Evolutionary conservation across 1,284 basidiomycete genomes (phyloP).

Genomic region (Rhodotorula sp.): DNA sequence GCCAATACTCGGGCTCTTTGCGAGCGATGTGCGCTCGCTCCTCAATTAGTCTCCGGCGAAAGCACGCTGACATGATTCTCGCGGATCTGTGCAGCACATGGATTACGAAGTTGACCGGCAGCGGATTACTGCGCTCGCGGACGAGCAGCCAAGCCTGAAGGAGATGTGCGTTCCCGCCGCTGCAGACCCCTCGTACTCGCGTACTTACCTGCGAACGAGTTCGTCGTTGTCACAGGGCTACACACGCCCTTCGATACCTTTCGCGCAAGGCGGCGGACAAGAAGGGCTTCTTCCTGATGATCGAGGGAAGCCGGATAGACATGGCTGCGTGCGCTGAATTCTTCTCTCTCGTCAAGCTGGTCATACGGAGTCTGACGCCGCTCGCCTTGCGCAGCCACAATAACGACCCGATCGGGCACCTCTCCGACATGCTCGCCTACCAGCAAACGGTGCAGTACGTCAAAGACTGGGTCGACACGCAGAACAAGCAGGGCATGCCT

Average conservation of each 20-base stretch:
- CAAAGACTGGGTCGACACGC: slow-evolving; percentile 45
- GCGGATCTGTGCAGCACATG: slow-evolving; percentile 39
- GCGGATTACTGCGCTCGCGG: slow-evolving; percentile 16
- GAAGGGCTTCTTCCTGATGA: slow-evolving; percentile 46
- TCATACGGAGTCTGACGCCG: background rate
- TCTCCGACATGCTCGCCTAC: slow-evolving; percentile 51
- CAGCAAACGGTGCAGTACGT: slow-evolving; percentile 48
- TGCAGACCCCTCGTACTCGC: background rate
- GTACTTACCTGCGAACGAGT: background rate
- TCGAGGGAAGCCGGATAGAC: slow-evolving; percentile 48
- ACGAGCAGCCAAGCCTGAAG: slow-evolving; percentile 36
- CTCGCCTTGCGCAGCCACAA: slow-evolving; percentile 34
- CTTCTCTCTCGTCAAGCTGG: background rate
- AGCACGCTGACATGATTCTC: no score
- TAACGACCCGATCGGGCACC: slow-evolving; percentile 46
- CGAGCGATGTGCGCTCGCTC: slow-evolving; percentile 41
- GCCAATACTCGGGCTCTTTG: slow-evolving; percentile 26
- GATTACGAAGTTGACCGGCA: slow-evolving; percentile 47
- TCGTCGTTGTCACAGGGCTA: slow-evolving; percentile 24
- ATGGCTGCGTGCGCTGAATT: slow-evolving; percentile 40
- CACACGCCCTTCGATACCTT: slow-evolving; percentile 38
- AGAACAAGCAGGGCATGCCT: slow-evolving; percentile 44
- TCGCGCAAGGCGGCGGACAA: slow-evolving; percentile 16
- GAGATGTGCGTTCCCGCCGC: slow-evolving; percentile 24
- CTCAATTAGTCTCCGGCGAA: background rate